Percentiles rank a stretch among this genome's conserved stretches.
Conservation (phyloP, 2,329 filamentous ascomycete genomes). For the Fusarium cicatricum region DNA sequence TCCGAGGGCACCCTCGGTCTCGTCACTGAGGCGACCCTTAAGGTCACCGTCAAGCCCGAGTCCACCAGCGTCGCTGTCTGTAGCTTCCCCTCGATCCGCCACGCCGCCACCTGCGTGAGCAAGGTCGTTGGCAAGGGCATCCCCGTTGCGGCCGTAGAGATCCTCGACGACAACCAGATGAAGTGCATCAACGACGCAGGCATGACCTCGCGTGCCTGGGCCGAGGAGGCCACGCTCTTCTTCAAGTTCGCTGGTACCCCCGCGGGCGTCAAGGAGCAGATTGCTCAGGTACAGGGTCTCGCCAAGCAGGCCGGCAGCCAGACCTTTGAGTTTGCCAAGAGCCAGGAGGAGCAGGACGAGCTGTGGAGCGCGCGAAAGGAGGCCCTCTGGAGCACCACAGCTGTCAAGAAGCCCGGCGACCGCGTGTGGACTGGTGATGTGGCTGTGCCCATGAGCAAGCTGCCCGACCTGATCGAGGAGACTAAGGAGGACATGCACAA, state of each 20-base stretch:
- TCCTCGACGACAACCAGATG: conserved; percentile 93
- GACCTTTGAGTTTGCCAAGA: conserved; percentile 80
- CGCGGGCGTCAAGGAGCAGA: conserved; percentile 78
- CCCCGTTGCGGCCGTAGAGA: conserved; percentile 89
- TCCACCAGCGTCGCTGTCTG: conserved; percentile 83
- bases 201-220: conserved; percentile 72
- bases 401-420: conserved; percentile 70
- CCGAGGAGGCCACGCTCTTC: conserved; percentile 78
- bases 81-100: conserved; percentile 64
- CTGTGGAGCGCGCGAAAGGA: conserved; percentile 87
- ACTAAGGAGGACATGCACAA: conserved; percentile 60
- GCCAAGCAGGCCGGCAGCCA: conserved; percentile 69
- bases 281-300: conserved; percentile 70
- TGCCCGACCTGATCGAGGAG: conserved; percentile 80
- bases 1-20: conserved; percentile 91
- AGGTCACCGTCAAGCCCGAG: conserved; percentile 82
- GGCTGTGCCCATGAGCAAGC: conserved; percentile 78
- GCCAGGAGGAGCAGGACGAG: conserved; percentile 74
- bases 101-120: conserved; percentile 81
- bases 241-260: conserved; percentile 84
- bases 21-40: conserved; percentile 89
- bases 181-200: conserved; percentile 71
- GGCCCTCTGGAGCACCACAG: conserved; percentile 82
- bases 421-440: conserved; percentile 88
- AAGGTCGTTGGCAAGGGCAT: conserved; percentile 82